These are phyloP conservation scores for Fusarium udum DNA, from an alignment of 2,329 filamentous ascomycete genomes.

Conservation along the genomic window DNA sequence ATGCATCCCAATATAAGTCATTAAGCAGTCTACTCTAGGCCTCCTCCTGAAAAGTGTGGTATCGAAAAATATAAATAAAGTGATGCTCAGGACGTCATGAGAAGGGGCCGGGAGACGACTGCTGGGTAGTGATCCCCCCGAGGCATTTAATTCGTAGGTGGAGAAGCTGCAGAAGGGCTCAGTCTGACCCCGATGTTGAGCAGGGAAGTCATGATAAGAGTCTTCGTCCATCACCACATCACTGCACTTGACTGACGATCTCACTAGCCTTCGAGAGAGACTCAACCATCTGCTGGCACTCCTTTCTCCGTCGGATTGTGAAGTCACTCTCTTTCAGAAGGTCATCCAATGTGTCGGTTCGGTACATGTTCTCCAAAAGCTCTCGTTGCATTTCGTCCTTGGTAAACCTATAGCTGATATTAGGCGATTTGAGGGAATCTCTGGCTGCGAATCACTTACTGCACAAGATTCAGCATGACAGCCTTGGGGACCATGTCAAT, in stretches of 20 bases:
- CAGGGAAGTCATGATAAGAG: slow-evolving; percentile 23
- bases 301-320: slow-evolving; percentile 92
- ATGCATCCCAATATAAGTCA: slow-evolving; percentile 40
- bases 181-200: slow-evolving; percentile 20
- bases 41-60: slow-evolving; percentile 48
- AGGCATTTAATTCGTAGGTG: slow-evolving; percentile 10
- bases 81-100: slow-evolving; percentile 32
- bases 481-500: slow-evolving; percentile 99
- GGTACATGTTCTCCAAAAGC: slow-evolving; percentile 97
- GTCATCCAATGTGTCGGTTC: slow-evolving; percentile 87
- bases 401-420: slow-evolving; percentile 71
- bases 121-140: slow-evolving; percentile 11
- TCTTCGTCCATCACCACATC: slow-evolving; percentile 39
- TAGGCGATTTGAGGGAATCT: background rate
- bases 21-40: slow-evolving; percentile 50
- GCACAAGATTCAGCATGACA: slow-evolving; percentile 96
- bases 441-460: slow-evolving; percentile 67
- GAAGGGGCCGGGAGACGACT: slow-evolving; percentile 14
- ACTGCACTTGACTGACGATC: slow-evolving; percentile 87
- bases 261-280: slow-evolving; percentile 88
- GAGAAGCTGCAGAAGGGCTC: slow-evolving; percentile 13
- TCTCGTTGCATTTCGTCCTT: slow-evolving; percentile 99
- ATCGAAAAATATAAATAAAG: slow-evolving; percentile 48
- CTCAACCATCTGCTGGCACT: slow-evolving; percentile 99
- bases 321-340: slow-evolving; percentile 98